phyloP scores from a whole-genome alignment of 2,329 filamentous ascomycete genomes.

The Exophiala bonariae region DNA sequence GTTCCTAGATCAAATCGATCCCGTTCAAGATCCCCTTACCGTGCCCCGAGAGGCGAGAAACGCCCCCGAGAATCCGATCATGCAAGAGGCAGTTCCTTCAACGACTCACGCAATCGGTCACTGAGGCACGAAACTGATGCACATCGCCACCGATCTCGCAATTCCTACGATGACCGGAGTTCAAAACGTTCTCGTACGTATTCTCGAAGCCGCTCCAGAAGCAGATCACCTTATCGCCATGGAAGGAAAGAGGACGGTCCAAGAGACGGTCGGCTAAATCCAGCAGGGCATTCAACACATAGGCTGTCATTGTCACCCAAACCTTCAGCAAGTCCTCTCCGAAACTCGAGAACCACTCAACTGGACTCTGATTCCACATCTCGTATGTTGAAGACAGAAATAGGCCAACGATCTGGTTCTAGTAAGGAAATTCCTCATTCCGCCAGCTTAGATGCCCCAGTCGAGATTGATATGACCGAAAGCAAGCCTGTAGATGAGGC shows the following conservation, averaged over 20 bases:
- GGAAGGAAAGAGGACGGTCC: slow-evolving; percentile 17
- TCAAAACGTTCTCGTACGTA: slow-evolving; percentile 34
- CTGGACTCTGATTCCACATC: no score
- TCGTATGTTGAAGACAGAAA: no score
- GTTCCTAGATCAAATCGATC: slow-evolving; percentile 25
- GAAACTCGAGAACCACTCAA: no score
- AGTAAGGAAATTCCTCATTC: no score
- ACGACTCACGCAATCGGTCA: slow-evolving; percentile 33
- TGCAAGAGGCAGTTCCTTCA: slow-evolving; percentile 32
- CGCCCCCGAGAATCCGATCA: slow-evolving; percentile 41
- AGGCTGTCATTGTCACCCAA: no score
- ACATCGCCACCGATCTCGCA: slow-evolving; percentile 38
- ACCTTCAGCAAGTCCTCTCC: no score
- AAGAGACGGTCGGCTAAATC: slow-evolving; percentile 48
- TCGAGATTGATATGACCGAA: slow-evolving; percentile 39
- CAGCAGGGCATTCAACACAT: slow-evolving; percentile 45
- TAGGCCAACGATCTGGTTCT: no score
- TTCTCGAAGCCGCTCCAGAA: slow-evolving; percentile 43
- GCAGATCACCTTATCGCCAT: slow-evolving; percentile 46
- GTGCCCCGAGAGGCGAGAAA: slow-evolving; percentile 41
- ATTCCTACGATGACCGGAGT: slow-evolving; percentile 53
- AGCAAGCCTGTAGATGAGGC: slow-evolving; percentile 73
- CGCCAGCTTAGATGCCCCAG: slow-evolving; percentile 13
- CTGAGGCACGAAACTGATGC: slow-evolving; percentile 41
- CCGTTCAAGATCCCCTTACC: slow-evolving; percentile 44